phyloP scores from a whole-genome alignment of 495 filamentous ascomycete species.

The Pseudomonodictys pantanalensis region DNA sequence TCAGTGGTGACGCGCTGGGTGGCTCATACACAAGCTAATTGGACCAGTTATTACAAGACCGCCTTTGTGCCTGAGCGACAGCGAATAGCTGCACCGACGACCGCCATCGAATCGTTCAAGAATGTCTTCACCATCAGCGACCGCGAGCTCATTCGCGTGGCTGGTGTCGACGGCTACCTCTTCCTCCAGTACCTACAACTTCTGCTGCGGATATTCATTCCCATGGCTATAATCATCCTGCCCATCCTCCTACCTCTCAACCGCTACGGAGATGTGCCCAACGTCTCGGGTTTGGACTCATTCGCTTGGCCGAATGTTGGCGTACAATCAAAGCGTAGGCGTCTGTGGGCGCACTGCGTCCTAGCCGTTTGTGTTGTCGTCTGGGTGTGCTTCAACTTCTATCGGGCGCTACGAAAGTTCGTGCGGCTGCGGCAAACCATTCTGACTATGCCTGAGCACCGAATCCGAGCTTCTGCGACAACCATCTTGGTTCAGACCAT shows the following conservation, averaged over 20 bases:
- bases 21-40: background rate
- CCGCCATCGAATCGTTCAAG: constrained; percentile 31
- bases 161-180: constrained; percentile 93
- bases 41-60: constrained; percentile 30
- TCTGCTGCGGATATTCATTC: constrained; percentile 86
- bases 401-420: constrained; percentile 82
- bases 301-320: constrained; percentile 80
- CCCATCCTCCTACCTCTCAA: constrained; percentile 88
- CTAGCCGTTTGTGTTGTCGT: constrained; percentile 76
- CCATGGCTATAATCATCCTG: constrained; percentile 72
- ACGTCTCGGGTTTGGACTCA: constrained; percentile 51
- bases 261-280: constrained; percentile 17
- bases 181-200: constrained; percentile 94
- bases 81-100: constrained; percentile 16
- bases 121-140: constrained; percentile 33
- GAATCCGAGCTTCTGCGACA: constrained; percentile 90
- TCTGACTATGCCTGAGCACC: constrained; percentile 91
- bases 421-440: constrained; percentile 92
- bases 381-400: constrained; percentile 87
- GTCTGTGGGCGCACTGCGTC: constrained; percentile 87
- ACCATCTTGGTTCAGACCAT: constrained; percentile 91
- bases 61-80: constrained; percentile 29
- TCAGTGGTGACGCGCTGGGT: background rate
- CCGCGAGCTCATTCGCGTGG: constrained; percentile 28
- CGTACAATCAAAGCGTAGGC: constrained; percentile 56